A percentile compares a stretch with the other conserved stretches of the same genome.
These are phyloP conservation scores for Blastocystis sp. DNA, from an alignment of 352 stramenopile genomes.

Conservation along the genomic window DNA sequence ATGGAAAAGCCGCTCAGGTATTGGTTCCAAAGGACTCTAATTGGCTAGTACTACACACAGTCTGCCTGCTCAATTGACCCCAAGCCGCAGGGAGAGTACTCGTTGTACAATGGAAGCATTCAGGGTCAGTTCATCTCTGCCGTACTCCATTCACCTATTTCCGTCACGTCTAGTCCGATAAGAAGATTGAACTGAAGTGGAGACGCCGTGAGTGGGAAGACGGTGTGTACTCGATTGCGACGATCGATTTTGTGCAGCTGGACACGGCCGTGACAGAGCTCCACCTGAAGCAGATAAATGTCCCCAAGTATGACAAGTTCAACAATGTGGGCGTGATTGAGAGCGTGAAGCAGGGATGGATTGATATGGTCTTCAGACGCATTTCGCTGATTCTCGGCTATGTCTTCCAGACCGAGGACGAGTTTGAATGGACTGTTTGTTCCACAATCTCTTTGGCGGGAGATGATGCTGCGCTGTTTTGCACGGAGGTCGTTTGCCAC, in stretches of 20 bases:
- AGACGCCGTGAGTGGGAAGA: constrained; percentile 66
- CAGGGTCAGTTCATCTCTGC: constrained; percentile 25
- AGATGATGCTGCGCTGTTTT: not conserved
- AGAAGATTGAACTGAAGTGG: constrained; percentile 66
- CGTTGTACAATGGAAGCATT: constrained; percentile 26
- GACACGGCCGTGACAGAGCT: constrained; percentile 52
- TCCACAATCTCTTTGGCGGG: not conserved
- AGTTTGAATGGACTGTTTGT: constrained; percentile 58
- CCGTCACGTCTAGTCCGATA: not conserved
- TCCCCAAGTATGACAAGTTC: constrained; percentile 61
- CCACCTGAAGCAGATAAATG: constrained; percentile 28
- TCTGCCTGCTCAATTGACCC: constrained; percentile 28
- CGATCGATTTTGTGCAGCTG: constrained; percentile 9
- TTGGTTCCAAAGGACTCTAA: not conserved
- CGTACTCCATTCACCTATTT: not conserved
- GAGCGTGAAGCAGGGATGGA: constrained; percentile 48
- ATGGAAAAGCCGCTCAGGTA: constrained; percentile 40
- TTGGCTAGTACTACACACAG: constrained; percentile 57
- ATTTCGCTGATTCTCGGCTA: constrained; percentile 64
- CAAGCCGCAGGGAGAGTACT: not conserved
- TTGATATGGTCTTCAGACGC: constrained; percentile 62
- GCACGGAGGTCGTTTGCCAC: not conserved
- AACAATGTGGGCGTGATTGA: constrained; percentile 56
- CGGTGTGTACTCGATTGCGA: constrained; percentile 41
- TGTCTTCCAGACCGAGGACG: constrained; percentile 53